Evolutionary conservation across 129 eudicot genomes (phyloP).

Genomic region (Saussurea involucrata): DNA sequence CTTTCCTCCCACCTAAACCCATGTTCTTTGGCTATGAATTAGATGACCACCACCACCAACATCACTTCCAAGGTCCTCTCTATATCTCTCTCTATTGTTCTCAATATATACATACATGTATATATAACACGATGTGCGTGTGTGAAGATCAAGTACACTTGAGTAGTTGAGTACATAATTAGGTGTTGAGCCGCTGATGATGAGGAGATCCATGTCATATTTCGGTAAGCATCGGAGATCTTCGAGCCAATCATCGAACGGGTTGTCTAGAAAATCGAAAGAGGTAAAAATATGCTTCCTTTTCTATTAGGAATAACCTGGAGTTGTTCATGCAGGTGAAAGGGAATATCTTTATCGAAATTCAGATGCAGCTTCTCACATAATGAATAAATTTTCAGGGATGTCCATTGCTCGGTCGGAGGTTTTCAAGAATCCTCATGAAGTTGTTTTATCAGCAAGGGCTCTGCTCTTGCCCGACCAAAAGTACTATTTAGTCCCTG

Average conservation of each 20-base stretch:
- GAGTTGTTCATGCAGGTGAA: conserved; percentile 76
- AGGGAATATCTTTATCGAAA: conserved; percentile 47
- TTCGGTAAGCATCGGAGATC: too few species aligned
- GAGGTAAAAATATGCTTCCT: conserved; percentile 15
- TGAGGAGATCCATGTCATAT: too few species aligned
- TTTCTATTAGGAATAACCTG: conserved; percentile 24
- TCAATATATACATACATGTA: too few species aligned
- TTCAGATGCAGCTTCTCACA: conserved; percentile 38
- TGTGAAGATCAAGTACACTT: too few species aligned
- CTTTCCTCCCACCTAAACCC: too few species aligned
- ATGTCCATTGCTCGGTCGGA: conserved; percentile 53
- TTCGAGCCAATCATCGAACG: conserved; percentile 16
- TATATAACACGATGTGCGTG: too few species aligned
- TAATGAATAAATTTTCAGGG: conserved; percentile 54
- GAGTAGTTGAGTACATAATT: too few species aligned
- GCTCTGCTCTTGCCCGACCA: conserved; percentile 56
- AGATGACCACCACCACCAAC: too few species aligned
- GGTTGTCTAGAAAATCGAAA: conserved; percentile 24
- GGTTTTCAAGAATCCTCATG: conserved; percentile 55
- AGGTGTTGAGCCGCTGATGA: too few species aligned
- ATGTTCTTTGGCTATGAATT: too few species aligned
- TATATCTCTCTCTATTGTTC: too few species aligned
- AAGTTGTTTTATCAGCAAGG: conserved; percentile 40
- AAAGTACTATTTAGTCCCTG: conserved; percentile 53
- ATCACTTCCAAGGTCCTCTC: too few species aligned